Percentiles rank a stretch among this genome's conserved stretches.
These are phyloP conservation scores for Pyropia haitanensis DNA, from an alignment of 23 red algal species.

Conservation along the genomic window DNA sequence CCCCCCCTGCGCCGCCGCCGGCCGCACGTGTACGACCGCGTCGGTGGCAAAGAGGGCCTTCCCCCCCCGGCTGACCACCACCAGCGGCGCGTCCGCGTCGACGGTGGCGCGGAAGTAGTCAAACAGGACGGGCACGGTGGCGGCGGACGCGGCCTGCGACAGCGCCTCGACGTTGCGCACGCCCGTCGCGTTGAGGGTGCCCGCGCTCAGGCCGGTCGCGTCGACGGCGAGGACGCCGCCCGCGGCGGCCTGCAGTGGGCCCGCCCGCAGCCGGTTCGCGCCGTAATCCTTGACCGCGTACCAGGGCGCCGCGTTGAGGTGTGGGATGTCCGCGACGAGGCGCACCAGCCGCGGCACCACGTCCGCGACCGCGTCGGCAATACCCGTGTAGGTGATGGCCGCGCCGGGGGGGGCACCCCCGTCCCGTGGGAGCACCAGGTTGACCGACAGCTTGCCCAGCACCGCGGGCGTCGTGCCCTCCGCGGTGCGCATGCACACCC, in stretches of 20 bases:
- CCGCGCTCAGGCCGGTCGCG: constrained; percentile 33
- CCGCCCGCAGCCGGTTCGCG: constrained; percentile 53
- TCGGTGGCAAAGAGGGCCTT: constrained; percentile 38
- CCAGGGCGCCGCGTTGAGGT: constrained; percentile 33
- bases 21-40: constrained; percentile 28
- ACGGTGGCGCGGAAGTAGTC: constrained; percentile 30
- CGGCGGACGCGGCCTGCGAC: constrained; percentile 2
- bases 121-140: constrained; percentile 37
- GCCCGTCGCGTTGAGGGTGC: constrained; percentile 26
- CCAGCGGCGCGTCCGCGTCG: constrained; percentile 13
- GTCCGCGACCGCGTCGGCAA: constrained; percentile 12
- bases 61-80: constrained; percentile 30
- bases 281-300: constrained; percentile 52
- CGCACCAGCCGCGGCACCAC: constrained; percentile 17
- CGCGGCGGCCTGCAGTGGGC: constrained; percentile 20
- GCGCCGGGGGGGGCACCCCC: neutral
- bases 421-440: constrained; percentile 27
- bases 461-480: neutral
- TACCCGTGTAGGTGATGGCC: neutral
- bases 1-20: constrained; percentile 4
- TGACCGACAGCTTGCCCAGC: constrained; percentile 50
- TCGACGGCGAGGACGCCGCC: constrained; percentile 33
- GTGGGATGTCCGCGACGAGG: constrained; percentile 27
- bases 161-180: constrained; percentile 51
- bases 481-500: constrained; percentile 7